These are phyloP conservation scores for Taphrina communis DNA, from an alignment of 1,139 yeast genomes.

Conservation along the genomic window DNA sequence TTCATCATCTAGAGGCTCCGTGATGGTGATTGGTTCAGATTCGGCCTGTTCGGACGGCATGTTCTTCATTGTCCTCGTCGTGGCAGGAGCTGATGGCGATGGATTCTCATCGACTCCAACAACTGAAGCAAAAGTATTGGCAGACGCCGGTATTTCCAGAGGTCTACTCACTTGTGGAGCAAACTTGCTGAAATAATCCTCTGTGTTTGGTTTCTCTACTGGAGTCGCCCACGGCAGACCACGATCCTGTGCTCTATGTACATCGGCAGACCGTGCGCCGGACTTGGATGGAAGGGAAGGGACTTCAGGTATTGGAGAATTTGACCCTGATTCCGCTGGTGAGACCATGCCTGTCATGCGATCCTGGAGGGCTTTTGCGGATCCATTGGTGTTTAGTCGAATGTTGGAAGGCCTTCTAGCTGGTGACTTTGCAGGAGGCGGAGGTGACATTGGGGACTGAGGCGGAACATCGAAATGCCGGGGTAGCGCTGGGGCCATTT, in stretches of 20 bases:
- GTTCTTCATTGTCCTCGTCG: not conserved
- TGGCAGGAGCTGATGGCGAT: conserved; percentile 4
- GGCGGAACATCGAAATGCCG: conserved; percentile 6
- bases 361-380: conserved; percentile 12
- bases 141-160: not conserved
- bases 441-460: conserved; percentile 24
- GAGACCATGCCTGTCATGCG: conserved; percentile 19
- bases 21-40: not conserved
- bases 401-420: conserved; percentile 25
- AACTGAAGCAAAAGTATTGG: not conserved
- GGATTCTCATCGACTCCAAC: not conserved
- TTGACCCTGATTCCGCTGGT: conserved; percentile 3
- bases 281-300: conserved; percentile 31
- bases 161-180: not conserved
- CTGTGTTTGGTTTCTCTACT: not conserved
- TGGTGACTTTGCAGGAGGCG: conserved; percentile 29
- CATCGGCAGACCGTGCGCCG: conserved; percentile 20
- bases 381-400: conserved; percentile 13
- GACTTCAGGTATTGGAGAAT: conserved; percentile 14
- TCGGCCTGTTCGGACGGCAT: not conserved
- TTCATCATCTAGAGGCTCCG: conserved; percentile 22
- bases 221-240: conserved; percentile 27
- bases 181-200: conserved; percentile 2
- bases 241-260: conserved; percentile 2
- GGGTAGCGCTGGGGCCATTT: conserved; percentile 24